These are phyloP conservation scores for Chernovozyma sophiae-reginae DNA, from an alignment of 1,139 yeast genomes.

Conservation along the genomic window DNA sequence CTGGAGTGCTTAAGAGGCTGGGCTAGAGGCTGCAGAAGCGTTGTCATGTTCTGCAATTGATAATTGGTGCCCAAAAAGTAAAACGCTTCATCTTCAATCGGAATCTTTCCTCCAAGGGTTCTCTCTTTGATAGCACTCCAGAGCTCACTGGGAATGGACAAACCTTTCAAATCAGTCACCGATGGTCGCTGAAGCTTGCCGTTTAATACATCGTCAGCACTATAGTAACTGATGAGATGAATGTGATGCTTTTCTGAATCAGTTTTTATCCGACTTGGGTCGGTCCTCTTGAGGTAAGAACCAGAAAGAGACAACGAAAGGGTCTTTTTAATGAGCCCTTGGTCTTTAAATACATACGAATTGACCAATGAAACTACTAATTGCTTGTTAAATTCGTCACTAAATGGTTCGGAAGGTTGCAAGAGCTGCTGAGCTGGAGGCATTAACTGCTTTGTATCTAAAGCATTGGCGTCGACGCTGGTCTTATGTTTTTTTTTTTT, in stretches of 20 bases:
- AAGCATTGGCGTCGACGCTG: conserved; percentile 16
- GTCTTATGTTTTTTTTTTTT: conserved; percentile 28
- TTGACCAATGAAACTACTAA: conserved; percentile 55
- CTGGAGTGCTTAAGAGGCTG: conserved; percentile 3
- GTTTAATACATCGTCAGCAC: conserved; percentile 64
- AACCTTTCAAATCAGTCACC: conserved; percentile 47
- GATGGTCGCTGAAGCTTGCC: conserved; percentile 60
- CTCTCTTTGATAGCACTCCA: conserved; percentile 59
- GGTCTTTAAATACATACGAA: conserved; percentile 65
- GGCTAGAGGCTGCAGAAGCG: conserved; percentile 15
- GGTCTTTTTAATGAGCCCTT: conserved; percentile 81
- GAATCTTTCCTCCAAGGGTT: conserved; percentile 53
- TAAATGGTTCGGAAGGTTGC: conserved; percentile 4
- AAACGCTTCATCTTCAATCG: conserved; percentile 50
- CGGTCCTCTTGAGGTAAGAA: too few species aligned
- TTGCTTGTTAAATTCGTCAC: conserved; percentile 20
- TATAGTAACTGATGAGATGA: conserved; percentile 77
- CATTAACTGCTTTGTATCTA: conserved; percentile 12
- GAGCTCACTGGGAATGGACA: conserved; percentile 54
- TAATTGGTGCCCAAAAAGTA: conserved; percentile 47
- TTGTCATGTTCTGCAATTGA: conserved; percentile 40
- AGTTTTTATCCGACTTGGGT: conserved; percentile 15
- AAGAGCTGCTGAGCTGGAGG: conserved; percentile 17
- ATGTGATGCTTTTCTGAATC: conserved; percentile 37
- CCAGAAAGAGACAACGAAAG: conserved; percentile 43